Conservation (phyloP, 768 basidiomycete genomes). For the Crepidotus variabilis region DNA sequence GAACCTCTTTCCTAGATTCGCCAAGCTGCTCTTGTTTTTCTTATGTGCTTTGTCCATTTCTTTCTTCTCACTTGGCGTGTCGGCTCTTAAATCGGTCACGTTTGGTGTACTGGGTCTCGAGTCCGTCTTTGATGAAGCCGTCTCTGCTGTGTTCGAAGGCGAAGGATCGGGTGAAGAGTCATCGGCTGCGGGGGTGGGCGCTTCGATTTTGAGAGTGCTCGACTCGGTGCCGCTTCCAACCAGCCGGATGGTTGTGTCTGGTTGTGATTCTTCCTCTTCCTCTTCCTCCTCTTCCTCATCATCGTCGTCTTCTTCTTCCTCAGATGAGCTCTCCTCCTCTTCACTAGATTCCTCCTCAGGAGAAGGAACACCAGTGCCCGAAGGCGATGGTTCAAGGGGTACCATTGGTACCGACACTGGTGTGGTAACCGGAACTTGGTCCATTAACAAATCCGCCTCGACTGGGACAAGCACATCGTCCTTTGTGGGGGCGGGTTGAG, state of each 20-base stretch:
- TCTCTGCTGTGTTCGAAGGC: not conserved
- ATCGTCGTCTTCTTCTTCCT: too few species aligned
- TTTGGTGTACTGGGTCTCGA: not conserved
- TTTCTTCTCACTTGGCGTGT: constrained; percentile 25
- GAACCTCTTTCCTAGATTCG: constrained; percentile 49
- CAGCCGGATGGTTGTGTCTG: constrained; percentile 50
- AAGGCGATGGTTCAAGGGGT: not conserved
- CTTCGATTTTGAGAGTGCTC: not conserved
- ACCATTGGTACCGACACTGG: not conserved
- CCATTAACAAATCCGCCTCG: constrained; percentile 14
- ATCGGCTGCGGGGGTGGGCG: not conserved
- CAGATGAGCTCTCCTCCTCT: constrained; percentile 6
- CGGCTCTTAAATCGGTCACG: not conserved
- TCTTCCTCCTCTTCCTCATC: constrained; percentile 8
- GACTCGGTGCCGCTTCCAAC: constrained; percentile 43
- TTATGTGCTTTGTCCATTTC: too few species aligned
- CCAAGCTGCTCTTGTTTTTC: constrained; percentile 56
- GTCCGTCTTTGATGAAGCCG: not conserved
- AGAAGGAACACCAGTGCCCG: not conserved
- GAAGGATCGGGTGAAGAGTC: not conserved
- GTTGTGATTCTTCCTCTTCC: constrained; percentile 13
- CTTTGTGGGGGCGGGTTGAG: not conserved
- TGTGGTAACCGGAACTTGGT: constrained; percentile 29
- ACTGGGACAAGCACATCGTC: constrained; percentile 5
- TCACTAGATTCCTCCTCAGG: not conserved